These are phyloP conservation scores for Paratrimastix pyriformis DNA, from an alignment of 78 protist species.

Conservation along the genomic window DNA sequence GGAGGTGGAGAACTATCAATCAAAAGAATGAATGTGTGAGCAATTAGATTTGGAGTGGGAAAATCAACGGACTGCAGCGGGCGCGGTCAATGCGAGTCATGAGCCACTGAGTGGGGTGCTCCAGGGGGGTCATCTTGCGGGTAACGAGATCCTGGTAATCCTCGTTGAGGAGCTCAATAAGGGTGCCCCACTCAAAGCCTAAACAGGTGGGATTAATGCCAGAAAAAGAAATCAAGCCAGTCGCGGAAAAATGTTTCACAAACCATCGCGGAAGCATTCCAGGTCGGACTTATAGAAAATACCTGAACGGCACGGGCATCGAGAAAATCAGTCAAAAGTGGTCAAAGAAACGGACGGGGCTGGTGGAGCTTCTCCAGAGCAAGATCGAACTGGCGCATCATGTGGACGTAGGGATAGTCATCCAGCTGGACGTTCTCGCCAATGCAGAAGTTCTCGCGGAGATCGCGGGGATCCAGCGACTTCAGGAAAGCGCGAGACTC, in stretches of 20 bases:
- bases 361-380: not conserved
- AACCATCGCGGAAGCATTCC: too few species aligned
- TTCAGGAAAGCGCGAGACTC: conserved; percentile 22
- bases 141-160: conserved; percentile 16
- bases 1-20: not conserved
- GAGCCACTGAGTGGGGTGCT: conserved; percentile 15
- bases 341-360: too few species aligned
- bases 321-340: too few species aligned
- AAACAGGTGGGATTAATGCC: not conserved
- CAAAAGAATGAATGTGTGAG: too few species aligned
- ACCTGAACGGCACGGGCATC: too few species aligned
- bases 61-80: too few species aligned
- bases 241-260: conserved; percentile 14
- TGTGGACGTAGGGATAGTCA: conserved; percentile 41
- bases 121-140: not conserved
- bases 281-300: too few species aligned
- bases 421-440: conserved; percentile 29
- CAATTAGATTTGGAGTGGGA: too few species aligned
- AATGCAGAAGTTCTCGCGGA: not conserved
- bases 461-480: not conserved
- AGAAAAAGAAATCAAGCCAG: not conserved
- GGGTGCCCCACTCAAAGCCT: conserved; percentile 15
- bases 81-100: not conserved
- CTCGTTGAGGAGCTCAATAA: conserved; percentile 29
- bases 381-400: conserved; percentile 18